phyloP scores from a whole-genome alignment of 1,139 yeast species.

The Tardiomyces depauwii region DNA sequence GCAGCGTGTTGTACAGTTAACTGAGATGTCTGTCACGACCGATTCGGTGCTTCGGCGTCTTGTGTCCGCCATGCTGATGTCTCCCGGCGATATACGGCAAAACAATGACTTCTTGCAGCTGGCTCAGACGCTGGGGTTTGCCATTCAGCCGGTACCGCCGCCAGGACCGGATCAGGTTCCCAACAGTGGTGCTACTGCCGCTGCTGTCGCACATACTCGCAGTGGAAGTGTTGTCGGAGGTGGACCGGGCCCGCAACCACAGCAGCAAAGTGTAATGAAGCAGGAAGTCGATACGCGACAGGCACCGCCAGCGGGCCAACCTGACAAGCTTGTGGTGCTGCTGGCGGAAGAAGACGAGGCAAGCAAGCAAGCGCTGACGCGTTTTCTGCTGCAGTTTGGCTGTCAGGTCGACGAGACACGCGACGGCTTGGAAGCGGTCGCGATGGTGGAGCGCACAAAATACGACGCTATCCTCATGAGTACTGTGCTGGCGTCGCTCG shows the following conservation, averaged over 20 bases:
- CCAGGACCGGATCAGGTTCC: too few species aligned
- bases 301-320: not conserved
- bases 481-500: slow-evolving; percentile 87
- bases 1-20: slow-evolving; percentile 2
- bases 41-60: slow-evolving; percentile 1
- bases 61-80: slow-evolving; percentile 3
- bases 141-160: not conserved
- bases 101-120: slow-evolving; percentile 6
- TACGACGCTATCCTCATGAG: slow-evolving; percentile 87
- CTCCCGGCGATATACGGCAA: slow-evolving; percentile 4
- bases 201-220: too few species aligned
- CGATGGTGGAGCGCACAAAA: slow-evolving; percentile 46
- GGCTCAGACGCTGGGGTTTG: slow-evolving; percentile 2
- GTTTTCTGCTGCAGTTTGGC: slow-evolving; percentile 74
- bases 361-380: slow-evolving; percentile 41
- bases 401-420: slow-evolving; percentile 87
- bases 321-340: slow-evolving; percentile 33
- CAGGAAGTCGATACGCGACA: not conserved
- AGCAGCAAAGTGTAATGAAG: too few species aligned
- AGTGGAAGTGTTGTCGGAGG: too few species aligned
- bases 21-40: not conserved
- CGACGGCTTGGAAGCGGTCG: slow-evolving; percentile 84
- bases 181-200: too few species aligned
- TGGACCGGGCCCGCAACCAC: too few species aligned
- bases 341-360: slow-evolving; percentile 82